A percentile compares a stretch with the other conserved stretches of the same genome.
Conservation (phyloP, 768 basidiomycete species). For the Suillus spraguei region DNA sequence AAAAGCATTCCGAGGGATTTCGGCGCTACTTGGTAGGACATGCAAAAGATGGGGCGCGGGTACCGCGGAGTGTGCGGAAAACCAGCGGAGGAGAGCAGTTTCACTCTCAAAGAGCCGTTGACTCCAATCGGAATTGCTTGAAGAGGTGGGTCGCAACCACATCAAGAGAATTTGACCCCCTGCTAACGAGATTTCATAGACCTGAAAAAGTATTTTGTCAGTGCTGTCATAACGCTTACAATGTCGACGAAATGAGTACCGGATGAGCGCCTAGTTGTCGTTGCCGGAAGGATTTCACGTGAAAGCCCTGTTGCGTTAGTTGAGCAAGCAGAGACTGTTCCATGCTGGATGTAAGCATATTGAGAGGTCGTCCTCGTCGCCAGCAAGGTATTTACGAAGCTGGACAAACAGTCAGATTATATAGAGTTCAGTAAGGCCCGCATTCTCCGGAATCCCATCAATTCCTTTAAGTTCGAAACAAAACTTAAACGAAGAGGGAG, state of each 20-base stretch:
- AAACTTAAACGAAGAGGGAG: neutral
- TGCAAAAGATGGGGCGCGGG: conserved; percentile 8
- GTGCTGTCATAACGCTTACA: neutral
- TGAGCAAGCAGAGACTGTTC: conserved; percentile 6
- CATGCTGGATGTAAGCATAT: conserved; percentile 1
- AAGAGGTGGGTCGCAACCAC: conserved; percentile 8
- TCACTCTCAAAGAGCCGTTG: conserved; percentile 9
- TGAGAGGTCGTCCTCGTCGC: neutral
- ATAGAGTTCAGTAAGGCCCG: neutral
- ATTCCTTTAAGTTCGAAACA: neutral
- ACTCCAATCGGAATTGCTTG: neutral
- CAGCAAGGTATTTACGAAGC: neutral
- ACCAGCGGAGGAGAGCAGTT: conserved; percentile 4
- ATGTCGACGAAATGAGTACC: neutral
- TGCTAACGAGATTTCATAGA: conserved; percentile 12
- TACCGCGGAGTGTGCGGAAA: conserved; percentile 3
- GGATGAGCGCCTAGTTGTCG: conserved; percentile 5
- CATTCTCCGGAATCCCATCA: neutral
- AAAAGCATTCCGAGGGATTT: conserved; percentile 3
- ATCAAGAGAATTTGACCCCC: conserved; percentile 1
- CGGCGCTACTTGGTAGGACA: neutral
- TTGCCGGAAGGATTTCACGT: neutral
- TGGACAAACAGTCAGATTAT: neutral
- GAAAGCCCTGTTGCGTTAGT: conserved; percentile 1
- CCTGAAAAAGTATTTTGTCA: neutral